Base-by-base conservation (phyloP, 352 stramenopile genomes). In the Phytopythium aichiense region DNA sequence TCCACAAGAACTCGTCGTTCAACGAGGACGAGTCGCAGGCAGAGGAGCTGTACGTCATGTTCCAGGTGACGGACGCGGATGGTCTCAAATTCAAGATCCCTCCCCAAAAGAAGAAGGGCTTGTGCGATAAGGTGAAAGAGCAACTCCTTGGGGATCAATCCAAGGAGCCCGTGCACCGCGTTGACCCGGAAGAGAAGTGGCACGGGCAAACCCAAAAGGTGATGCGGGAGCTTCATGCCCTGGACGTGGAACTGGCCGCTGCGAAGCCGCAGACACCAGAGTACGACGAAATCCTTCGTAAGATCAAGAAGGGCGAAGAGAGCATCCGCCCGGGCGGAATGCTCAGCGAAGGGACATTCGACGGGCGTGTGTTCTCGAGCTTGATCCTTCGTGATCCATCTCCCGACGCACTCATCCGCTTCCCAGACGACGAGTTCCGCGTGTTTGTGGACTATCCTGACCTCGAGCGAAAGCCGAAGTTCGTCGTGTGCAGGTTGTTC, bases 401-500 rank as follows among this genome's bases (percentile, higher is more conserved):
- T 2, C 71, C 72, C 0, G 72, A 82, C 59, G 73, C 74, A 1
- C 73, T 87, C 31, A 58, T 84, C 31, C 60, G 56, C 8, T 87
- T 87, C 35, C 73, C 74, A 7, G 61, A 74, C 13, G 74, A 87
- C 23, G 49, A 74, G 12, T 84, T 87, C 48, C 70, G 74, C 3
- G 23, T 87, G 12, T 87, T 71, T 52, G 62, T 81, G 3, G 58
- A 77, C 42, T 55, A 68, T 5, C 58, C 69, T 15, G 52, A 73
- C 4, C 25, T 65, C 4, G 53, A 51, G 2, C 22, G 28, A 0
- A 57, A 62, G 1, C 48, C n/a, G 7, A 67, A 79, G 30, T 67
- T 74, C 11, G 57, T 87, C 9, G 68, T 79, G 11, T 82, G 73
- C 52, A 84, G 82, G 38, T 22, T 87, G 20, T 84, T 84, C 64